Conservation (phyloP, 495 filamentous ascomycete genomes). For the Polyplosphaeria fusca region DNA sequence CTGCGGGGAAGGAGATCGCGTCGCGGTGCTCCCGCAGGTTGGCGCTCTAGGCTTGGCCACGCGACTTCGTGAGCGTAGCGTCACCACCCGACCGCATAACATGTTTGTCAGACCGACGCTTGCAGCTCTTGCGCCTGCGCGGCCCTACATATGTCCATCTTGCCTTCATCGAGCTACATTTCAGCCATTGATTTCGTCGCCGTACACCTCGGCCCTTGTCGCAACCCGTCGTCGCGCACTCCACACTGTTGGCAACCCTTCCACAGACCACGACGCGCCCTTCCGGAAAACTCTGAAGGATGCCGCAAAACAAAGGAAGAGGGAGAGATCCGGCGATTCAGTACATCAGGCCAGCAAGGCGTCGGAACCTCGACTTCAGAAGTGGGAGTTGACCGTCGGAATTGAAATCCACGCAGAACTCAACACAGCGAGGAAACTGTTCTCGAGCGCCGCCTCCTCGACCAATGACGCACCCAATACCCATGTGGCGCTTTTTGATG, state of each 20-base stretch:
- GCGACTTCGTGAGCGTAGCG: too few species aligned
- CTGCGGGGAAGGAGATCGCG: too few species aligned
- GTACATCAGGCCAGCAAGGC: slow-evolving; percentile 32
- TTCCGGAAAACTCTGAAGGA: slow-evolving; percentile 75
- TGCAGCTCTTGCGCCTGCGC: too few species aligned
- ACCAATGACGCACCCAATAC: slow-evolving; percentile 71
- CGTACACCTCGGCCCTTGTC: too few species aligned
- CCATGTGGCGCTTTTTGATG: slow-evolving; percentile 83
- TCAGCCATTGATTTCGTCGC: slow-evolving; percentile 13
- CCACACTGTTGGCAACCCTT: slow-evolving; percentile 10
- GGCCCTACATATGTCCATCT: slow-evolving; percentile 21
- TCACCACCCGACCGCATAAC: too few species aligned
- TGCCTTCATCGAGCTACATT: slow-evolving; percentile 17
- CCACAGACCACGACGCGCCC: slow-evolving; percentile 43
- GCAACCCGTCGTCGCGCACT: slow-evolving; percentile 3
- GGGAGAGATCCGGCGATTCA: slow-evolving; percentile 39
- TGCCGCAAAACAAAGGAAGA: slow-evolving; percentile 52
- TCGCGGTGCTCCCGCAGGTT: too few species aligned
- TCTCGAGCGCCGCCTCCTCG: slow-evolving; percentile 72
- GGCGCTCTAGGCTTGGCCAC: too few species aligned
- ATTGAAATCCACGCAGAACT: slow-evolving; percentile 97
- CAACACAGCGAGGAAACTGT: slow-evolving; percentile 80
- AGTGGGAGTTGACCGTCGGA: slow-evolving; percentile 90
- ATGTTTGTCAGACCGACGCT: too few species aligned
- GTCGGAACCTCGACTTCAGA: slow-evolving; percentile 47